Base-by-base conservation (phyloP, 2,329 filamentous ascomycete genomes). In the Diplodia intermedia region DNA sequence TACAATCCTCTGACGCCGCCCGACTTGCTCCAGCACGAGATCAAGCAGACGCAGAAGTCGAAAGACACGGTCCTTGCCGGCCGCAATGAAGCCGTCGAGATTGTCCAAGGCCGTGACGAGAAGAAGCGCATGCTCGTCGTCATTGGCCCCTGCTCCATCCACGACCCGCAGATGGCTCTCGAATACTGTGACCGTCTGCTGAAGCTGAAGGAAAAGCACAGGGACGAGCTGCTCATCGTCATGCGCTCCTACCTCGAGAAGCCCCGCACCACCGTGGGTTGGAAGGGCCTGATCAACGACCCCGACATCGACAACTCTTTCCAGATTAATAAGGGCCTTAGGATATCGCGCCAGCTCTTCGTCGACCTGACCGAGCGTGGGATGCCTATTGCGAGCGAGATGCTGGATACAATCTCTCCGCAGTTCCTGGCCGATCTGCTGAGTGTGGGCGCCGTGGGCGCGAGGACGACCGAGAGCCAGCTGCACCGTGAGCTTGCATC, bases 221-320 rank as follows among this genome's bases (percentile, higher is more conserved):
- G 91, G 79, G 87, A 94, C 75, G 93, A 98, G 77, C 86, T 99
- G 47, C 86, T 96, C 74, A 95, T 99, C 73, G 91, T 99, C 70
- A 99, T 99, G 95, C 91, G 95, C 74, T 92, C 93, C 71, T 99
- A 99, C 87, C 89, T 99, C 69, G 95, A 99, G 86, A 99, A 99
- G 86, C 95, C 95, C 26, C 90, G 95, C 71, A 99, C 95, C 33
- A 99, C 95, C 0, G 93, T 99, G 33, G 95, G 95, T 73, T 99
- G 95, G 95, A 99, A 99, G 85, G 95, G 95, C 61, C 84, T 99
- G 74, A 97, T 99, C 84, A 98, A 99, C 79, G 95, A 99, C 81
- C 95, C 95, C 1, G 94, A 98, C 77, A 97, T 99, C 77, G 94
- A 98, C 81, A 94, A 97, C 80, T 95, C 91, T 81, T 98, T 97